Base-by-base conservation (phyloP, 2,329 filamentous ascomycete genomes). In the Pleomassaria siparia region DNA sequence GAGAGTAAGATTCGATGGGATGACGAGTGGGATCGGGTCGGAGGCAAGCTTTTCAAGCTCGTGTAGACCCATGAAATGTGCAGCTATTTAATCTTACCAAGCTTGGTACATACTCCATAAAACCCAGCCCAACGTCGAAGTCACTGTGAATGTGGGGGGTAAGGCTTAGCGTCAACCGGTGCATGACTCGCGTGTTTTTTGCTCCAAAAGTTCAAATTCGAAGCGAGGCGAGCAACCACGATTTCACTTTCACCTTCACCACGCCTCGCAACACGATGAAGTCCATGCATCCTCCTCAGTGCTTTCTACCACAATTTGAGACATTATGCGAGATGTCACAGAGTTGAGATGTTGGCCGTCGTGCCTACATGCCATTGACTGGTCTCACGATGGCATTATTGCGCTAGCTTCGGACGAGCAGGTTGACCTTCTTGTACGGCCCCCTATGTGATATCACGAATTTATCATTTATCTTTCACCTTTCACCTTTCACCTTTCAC, bases 11-110 rank as follows among this genome's bases (percentile, higher is more conserved):
- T 86, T 46, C 80, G 92, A 37, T 99, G 94, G 94, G 87, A 95
- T 59, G 87, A 91, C 57, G 91, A 96, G 67, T 99, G 94, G 94
- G 84, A 95, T 75, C 79, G 82, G 9, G 85, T 95, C 36, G 87
- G 91, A 7, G 89, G 87, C 10, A 81, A 79, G 39, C 72, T 95
- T 3, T 79, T 96, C 39, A 54, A 51, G 37, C 50, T 60, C 8
- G 44, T 55, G 12, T 50, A 37, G 46, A 2, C 7, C 25, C 12
- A 26, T 18, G 32, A 35, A 35, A 16, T 12, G 20, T 7, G 9
- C 32, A 6, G 28, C 28, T 35, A 20, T 20, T 8, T 18, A 18
- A 18, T 35, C 13, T 12, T 5, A 30, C n/a, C 7, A 30, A 26
- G 25, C 25, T 26, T 26, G 25, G n/a, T n/a, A n/a, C n/a, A n/a